Base-by-base conservation (phyloP, 345 rosid genomes). In the Erysimum cheiranthoides region DNA sequence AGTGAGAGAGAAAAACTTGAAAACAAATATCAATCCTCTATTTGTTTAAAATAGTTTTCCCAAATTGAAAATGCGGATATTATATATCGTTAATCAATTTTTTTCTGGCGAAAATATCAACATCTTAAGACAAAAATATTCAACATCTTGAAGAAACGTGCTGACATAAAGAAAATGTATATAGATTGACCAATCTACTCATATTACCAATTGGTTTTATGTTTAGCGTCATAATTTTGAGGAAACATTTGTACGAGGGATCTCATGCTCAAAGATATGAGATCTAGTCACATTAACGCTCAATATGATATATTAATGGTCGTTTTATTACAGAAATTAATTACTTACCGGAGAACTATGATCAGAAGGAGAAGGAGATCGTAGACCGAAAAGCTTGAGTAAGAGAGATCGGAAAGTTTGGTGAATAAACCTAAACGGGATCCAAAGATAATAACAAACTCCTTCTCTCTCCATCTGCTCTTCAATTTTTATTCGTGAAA, bases 401-500 rank as follows among this genome's bases (percentile, higher is more conserved):
- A 75, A 67, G 77, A 74, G 35, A 68, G 73, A 71, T 35, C 65
- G 54, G 60, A 52, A 45, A 63, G 52, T 54, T 66, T 66, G 32
- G 61, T 49, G 45, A 52, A 51, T 36, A 73, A 42, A 62, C 49
- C 10, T 71, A 47, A 77, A 77, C 21, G 79, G 79, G 34, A 74
- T 21, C 67, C 80, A 61, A n/a, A 79, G 53, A 60, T 51, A 79
- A 18, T 61, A 64, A 12, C 27, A 70, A 57, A 54, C 39, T 47
- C 72, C 70, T 56, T 38, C 62, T 65, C 61, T 65, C 80, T 57
- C 77, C 76, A 71, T 77, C 32, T 65, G 56, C 61, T 30, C 31
- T 39, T 64, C 31, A 5, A 3, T 47, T 12, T 10, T 43, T 28
- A 21, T 58, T 30, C 21, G 46, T 13, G 32, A 32, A 43, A 57